Evolutionary conservation across 148 eudicot species (phyloP).

Genomic region (Mesembryanthemum crystallinum): DNA sequence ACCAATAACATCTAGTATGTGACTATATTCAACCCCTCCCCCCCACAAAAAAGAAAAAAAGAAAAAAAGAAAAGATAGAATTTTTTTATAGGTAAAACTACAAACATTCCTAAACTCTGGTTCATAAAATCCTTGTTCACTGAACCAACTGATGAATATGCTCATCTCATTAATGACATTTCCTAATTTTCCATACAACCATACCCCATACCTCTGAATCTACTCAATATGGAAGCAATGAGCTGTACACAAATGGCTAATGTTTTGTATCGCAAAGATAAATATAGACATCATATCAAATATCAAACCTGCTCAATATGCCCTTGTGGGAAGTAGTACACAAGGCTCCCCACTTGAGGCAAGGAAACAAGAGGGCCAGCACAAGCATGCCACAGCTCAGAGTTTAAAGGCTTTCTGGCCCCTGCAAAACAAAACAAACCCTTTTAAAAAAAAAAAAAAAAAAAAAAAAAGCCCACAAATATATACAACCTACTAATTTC

Average conservation of each 20-base stretch:
- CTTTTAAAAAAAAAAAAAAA: neutral
- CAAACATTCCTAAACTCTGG: too few species aligned
- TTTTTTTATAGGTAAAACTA: too few species aligned
- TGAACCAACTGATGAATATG: neutral
- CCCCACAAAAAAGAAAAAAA: too few species aligned
- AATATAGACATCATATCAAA: neutral
- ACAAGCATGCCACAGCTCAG: constrained; percentile 97
- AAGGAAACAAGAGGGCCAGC: constrained; percentile 90
- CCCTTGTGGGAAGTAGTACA: constrained; percentile 95
- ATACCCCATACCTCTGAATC: constrained; percentile 15
- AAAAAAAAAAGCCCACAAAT: neutral
- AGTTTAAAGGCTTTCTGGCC: constrained; percentile 51
- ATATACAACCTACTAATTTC: neutral
- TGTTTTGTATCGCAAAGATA: neutral
- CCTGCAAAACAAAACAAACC: constrained; percentile 34
- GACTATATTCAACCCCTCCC: too few species aligned
- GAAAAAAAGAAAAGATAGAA: too few species aligned
- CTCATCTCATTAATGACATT: neutral
- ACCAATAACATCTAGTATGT: too few species aligned
- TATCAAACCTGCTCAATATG: constrained; percentile 87
- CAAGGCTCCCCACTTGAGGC: constrained; percentile 94
- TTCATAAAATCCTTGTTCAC: too few species aligned
- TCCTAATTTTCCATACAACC: neutral
- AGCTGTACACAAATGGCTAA: neutral
- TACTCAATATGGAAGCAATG: constrained; percentile 17